These are phyloP conservation scores for Colletotrichum noveboracense DNA, from an alignment of 2,329 filamentous ascomycete species.

Conservation along the genomic window DNA sequence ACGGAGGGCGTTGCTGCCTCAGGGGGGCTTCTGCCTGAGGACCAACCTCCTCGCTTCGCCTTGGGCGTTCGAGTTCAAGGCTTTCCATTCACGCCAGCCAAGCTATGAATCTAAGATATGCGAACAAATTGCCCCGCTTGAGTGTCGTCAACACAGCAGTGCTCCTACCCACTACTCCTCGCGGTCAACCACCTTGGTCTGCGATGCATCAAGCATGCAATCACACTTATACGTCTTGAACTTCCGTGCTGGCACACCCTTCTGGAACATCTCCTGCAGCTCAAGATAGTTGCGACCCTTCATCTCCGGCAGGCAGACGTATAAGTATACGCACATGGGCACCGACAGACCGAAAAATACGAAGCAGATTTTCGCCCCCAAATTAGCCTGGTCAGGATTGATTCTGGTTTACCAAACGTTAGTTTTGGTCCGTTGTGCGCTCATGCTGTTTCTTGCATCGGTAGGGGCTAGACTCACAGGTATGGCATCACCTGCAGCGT, in stretches of 20 bases:
- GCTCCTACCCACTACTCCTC: neutral
- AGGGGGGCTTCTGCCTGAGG: neutral
- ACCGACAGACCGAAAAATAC: slow-evolving; percentile 34
- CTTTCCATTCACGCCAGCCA: neutral
- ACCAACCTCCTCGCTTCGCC: neutral
- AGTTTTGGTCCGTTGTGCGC: neutral
- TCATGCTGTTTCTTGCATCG: neutral
- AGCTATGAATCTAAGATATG: neutral
- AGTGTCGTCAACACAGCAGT: neutral
- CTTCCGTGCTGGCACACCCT: neutral
- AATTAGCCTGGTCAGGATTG: slow-evolving; percentile 33
- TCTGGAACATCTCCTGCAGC: slow-evolving; percentile 20
- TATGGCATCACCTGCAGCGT: slow-evolving; percentile 33
- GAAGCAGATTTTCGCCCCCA: slow-evolving; percentile 36
- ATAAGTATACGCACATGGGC: slow-evolving; percentile 26
- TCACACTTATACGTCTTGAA: slow-evolving; percentile 15
- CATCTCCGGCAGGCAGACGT: slow-evolving; percentile 16
- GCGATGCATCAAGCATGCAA: neutral
- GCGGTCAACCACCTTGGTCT: neutral
- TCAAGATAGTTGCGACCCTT: slow-evolving; percentile 20
- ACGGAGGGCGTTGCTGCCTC: neutral
- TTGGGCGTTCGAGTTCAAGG: neutral
- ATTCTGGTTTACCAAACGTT: slow-evolving; percentile 12
- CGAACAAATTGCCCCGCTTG: neutral
- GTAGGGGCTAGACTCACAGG: slow-evolving; percentile 12